Conservation (phyloP, 805 yeast genomes). For the Sporopachydermia lactativora region DNA sequence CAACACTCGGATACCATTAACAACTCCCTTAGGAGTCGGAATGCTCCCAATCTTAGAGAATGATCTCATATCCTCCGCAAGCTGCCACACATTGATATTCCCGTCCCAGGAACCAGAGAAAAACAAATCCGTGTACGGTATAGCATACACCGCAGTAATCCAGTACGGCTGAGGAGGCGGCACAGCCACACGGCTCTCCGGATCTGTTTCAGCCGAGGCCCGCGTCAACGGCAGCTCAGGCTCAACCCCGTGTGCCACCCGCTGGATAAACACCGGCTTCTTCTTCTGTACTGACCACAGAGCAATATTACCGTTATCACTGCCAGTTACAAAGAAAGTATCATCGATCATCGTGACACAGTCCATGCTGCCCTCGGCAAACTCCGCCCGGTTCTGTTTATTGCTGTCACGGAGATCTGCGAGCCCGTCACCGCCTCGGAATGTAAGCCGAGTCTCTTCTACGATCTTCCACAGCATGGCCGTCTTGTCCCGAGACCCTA, state of each 20-base stretch:
- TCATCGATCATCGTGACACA: conserved; percentile 87
- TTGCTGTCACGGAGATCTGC: conserved; percentile 16
- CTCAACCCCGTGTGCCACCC: conserved; percentile 66
- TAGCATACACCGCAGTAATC: conserved; percentile 69
- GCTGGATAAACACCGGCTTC: conserved; percentile 60
- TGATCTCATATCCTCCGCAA: conserved; percentile 47
- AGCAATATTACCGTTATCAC: conserved; percentile 85
- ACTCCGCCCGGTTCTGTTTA: conserved; percentile 26
- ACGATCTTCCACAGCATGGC: conserved; percentile 95
- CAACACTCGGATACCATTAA: conserved; percentile 45
- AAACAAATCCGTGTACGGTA: conserved; percentile 77
- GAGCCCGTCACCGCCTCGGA: conserved; percentile 68
- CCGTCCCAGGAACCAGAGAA: conserved; percentile 88
- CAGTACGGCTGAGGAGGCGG: conserved; percentile 70
- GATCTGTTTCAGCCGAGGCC: conserved; percentile 32
- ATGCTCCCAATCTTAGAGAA: conserved; percentile 46
- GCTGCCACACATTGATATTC: conserved; percentile 59
- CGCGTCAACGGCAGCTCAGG: conserved; percentile 27
- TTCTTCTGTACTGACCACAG: conserved; percentile 87
- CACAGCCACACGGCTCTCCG: conserved; percentile 28
- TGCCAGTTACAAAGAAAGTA: conserved; percentile 84
- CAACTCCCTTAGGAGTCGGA: conserved; percentile 51
- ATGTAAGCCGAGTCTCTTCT: conserved; percentile 87
- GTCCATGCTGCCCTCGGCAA: conserved; percentile 79
- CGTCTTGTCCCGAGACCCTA: conserved; percentile 88